These are phyloP conservation scores for Scedosporium dehoogii DNA, from an alignment of 2,329 filamentous ascomycete genomes.

Conservation along the genomic window DNA sequence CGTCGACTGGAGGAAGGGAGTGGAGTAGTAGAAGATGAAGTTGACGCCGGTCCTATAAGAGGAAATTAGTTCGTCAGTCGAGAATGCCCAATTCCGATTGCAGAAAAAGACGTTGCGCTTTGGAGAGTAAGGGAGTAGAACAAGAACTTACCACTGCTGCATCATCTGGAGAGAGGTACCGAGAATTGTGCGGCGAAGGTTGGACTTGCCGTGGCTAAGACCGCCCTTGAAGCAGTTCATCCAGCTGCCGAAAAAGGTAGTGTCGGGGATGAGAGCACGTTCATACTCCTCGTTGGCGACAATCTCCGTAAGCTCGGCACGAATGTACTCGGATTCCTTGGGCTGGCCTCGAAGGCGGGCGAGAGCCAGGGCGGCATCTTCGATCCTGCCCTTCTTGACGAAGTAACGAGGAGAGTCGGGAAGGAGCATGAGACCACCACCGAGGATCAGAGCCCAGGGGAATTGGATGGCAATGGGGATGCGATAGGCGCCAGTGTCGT, in stretches of 20 bases:
- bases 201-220: constrained; percentile 52
- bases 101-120: not conserved
- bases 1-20: constrained; percentile 71
- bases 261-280: constrained; percentile 54
- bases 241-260: constrained; percentile 61
- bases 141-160: constrained; percentile 48
- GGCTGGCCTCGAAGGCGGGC: constrained; percentile 65
- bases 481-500: constrained; percentile 60
- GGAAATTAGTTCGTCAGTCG: not conserved
- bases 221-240: constrained; percentile 56
- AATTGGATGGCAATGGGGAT: constrained; percentile 77
- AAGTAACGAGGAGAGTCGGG: constrained; percentile 82
- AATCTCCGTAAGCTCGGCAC: constrained; percentile 73
- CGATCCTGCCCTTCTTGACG: constrained; percentile 65
- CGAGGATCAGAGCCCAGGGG: constrained; percentile 69
- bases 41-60: constrained; percentile 65
- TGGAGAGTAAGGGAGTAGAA: not conserved
- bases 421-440: constrained; percentile 59
- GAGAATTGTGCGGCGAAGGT: constrained; percentile 60
- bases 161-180: constrained; percentile 71
- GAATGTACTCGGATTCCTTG: constrained; percentile 61
- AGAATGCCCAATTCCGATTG: too few relatives aligned
- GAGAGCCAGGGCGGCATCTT: constrained; percentile 52
- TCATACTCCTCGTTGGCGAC: constrained; percentile 86
- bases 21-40: constrained; percentile 85